A percentile compares a stretch with the other conserved stretches of the same genome.
These are phyloP conservation scores for Casuarina cunninghamiana DNA, from an alignment of 306 rosid genomes.

Conservation along the genomic window DNA sequence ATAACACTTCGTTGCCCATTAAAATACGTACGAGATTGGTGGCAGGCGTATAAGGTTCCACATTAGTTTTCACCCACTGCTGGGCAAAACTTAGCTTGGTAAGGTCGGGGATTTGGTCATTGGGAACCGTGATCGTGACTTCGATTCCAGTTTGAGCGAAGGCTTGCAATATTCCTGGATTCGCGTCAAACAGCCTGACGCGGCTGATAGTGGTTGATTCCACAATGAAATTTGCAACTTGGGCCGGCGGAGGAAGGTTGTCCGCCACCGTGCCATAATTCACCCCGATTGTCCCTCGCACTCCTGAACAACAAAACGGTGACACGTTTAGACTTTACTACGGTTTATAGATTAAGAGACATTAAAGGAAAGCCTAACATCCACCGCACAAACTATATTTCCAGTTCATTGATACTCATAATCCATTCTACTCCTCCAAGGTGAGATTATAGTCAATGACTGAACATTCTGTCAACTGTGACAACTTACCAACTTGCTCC, in stretches of 20 bases:
- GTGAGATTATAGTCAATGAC: too few species aligned
- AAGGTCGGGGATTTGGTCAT: constrained; percentile 60
- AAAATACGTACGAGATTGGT: constrained; percentile 55
- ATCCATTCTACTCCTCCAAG: too few species aligned
- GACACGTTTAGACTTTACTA: background rate
- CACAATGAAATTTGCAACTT: constrained; percentile 56
- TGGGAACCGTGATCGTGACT: constrained; percentile 54
- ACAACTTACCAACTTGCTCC: too few species aligned
- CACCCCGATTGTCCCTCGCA: constrained; percentile 59
- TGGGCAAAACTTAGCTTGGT: constrained; percentile 47
- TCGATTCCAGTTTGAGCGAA: constrained; percentile 53
- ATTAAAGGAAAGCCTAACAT: too few species aligned
- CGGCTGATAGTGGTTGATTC: constrained; percentile 54
- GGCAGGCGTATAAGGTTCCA: constrained; percentile 56
- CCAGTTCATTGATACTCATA: too few species aligned
- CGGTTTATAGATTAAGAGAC: background rate
- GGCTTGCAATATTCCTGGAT: constrained; percentile 53
- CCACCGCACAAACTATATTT: too few species aligned
- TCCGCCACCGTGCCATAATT: constrained; percentile 72
- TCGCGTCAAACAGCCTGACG: constrained; percentile 56
- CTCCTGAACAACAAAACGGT: constrained; percentile 27
- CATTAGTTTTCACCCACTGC: constrained; percentile 57
- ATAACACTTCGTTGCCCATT: constrained; percentile 65
- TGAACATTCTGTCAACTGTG: too few species aligned
- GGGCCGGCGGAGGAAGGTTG: constrained; percentile 61